Base-by-base conservation (phyloP, 345 rosid species). In the Ricinus communis region DNA sequence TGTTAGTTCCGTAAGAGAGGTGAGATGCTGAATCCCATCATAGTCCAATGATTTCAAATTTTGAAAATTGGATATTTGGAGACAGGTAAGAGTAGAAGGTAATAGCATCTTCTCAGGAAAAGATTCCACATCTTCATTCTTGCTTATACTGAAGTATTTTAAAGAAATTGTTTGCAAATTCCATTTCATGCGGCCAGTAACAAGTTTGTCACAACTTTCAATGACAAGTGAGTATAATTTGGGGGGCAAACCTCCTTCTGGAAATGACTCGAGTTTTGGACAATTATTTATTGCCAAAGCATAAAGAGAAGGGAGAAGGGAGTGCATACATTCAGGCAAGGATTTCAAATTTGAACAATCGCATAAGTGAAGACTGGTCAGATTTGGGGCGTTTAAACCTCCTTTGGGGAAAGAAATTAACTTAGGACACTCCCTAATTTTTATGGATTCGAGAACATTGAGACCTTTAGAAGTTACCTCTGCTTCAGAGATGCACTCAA, bases 61-160 rank as follows among this genome's bases (percentile, higher is more conserved):
- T 50, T 2, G 14, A 25, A 69, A 28, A 8, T 31, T 22, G 25
- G 8, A 45, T 16, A 62, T 51, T 41, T 8, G 1, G 19, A 61
- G 68, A 16, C 18, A 16, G 5, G 45, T n/a, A 25, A 72, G 45
- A 10, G 69, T 24, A 15, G 54, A 27, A 8, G 69, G 75, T 31
- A 72, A 52, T 36, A 73, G 59, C 7, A n/a, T 57, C 52, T 65
- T 40, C 47, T 66, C 71, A 1, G 66, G 71, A 25, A 73, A 73
- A n/a, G 60, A 73, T 15, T 57, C 66, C 36, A 57, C 36, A 47
- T 50, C 45, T 46, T 8, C 45, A 28, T 30, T n/a, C 4, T 25
- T 27, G 5, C 36, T 0, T 11, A 56, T 56, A 3, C 2, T 14
- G 19, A 56, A 25, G 19, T 13, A 1, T 22, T 5, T 25, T 33